These are phyloP conservation scores for Populus hybrid DNA, from an alignment of 441 rosid genomes.

Conservation along the genomic window DNA sequence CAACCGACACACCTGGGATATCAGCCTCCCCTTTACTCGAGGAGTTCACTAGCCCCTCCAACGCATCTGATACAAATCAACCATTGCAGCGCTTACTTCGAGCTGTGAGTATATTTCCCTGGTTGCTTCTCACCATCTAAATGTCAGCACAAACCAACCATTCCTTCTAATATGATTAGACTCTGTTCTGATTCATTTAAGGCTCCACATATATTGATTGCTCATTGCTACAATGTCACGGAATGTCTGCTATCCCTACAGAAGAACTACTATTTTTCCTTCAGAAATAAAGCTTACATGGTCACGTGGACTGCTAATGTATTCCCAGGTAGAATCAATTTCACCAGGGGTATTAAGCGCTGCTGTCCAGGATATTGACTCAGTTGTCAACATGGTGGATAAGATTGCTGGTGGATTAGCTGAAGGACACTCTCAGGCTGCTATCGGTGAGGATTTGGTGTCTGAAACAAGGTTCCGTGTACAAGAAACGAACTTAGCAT, in stretches of 20 bases:
- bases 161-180: background rate
- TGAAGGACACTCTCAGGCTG: conserved; percentile 17
- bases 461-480: background rate
- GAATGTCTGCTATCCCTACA: background rate
- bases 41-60: conserved; percentile 11
- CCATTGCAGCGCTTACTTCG: conserved; percentile 40
- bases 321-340: conserved; percentile 17
- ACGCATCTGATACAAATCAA: conserved; percentile 14
- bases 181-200: background rate
- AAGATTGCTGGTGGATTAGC: conserved; percentile 16
- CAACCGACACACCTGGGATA: conserved; percentile 15
- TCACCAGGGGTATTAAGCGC: conserved; percentile 27
- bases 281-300: background rate
- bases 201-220: background rate
- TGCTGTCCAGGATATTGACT: conserved; percentile 29
- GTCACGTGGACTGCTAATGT: background rate
- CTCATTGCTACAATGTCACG: background rate
- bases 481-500: too few relatives aligned
- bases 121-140: background rate
- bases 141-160: background rate
- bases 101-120: conserved; percentile 12
- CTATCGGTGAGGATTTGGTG: conserved; percentile 27
- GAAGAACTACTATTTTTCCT: background rate
- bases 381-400: conserved; percentile 28
- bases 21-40: conserved; percentile 16